Conservation (phyloP, 2,329 filamentous ascomycete genomes). For the Talaromyces funiculosus region DNA sequence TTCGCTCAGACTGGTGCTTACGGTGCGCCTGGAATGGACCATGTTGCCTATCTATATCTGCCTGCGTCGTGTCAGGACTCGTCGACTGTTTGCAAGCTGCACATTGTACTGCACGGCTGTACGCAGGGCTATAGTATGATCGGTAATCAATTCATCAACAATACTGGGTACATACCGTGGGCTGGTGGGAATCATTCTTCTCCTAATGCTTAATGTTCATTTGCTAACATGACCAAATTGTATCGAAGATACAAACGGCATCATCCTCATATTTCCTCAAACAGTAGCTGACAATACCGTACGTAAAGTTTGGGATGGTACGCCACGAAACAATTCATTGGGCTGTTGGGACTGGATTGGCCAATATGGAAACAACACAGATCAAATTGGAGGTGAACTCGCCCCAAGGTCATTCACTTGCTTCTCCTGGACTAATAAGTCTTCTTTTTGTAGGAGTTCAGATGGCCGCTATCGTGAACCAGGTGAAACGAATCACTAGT, state of each 20-base stretch:
- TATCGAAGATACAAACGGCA: constrained; percentile 13
- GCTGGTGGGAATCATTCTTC: constrained; percentile 8
- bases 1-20: constrained; percentile 16
- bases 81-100: constrained; percentile 14
- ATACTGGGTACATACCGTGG: constrained; percentile 17
- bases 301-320: constrained; percentile 13
- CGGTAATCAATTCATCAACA: constrained; percentile 12
- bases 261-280: constrained; percentile 14
- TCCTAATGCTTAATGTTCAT: neutral
- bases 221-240: neutral
- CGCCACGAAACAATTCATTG: constrained; percentile 11
- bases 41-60: constrained; percentile 17
- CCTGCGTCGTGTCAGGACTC: constrained; percentile 11
- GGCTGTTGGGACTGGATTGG: constrained; percentile 18
- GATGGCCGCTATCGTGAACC: constrained; percentile 19
- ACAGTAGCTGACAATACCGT: constrained; percentile 9
- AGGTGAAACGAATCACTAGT: constrained; percentile 16
- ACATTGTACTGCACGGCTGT: constrained; percentile 18
- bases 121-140: constrained; percentile 11
- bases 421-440: neutral
- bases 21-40: constrained; percentile 16
- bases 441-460: constrained; percentile 10
- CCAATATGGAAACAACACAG: constrained; percentile 15
- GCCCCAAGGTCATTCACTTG: neutral
- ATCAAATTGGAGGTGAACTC: constrained; percentile 13